These are phyloP conservation scores for Stemphylium beticola DNA, from an alignment of 2,329 filamentous ascomycete genomes.

Conservation along the genomic window DNA sequence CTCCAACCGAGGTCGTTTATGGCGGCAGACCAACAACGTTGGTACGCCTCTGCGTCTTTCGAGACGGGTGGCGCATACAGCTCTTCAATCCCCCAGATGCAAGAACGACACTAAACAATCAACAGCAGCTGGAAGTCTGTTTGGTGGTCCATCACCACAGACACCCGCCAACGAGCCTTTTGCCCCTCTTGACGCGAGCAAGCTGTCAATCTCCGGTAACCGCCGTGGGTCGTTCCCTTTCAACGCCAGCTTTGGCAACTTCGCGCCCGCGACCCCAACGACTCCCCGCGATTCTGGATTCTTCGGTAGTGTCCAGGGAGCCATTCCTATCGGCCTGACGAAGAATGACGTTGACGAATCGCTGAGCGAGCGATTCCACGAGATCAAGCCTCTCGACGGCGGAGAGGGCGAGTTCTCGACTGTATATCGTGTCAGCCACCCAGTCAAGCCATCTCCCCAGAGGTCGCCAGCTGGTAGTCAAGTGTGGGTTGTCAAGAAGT, in stretches of 20 bases:
- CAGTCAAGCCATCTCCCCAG: slow-evolving; percentile 39
- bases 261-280: slow-evolving; percentile 84
- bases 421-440: slow-evolving; percentile 78
- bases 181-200: slow-evolving; percentile 79
- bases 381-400: slow-evolving; percentile 70
- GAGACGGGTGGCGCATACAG: slow-evolving; percentile 40
- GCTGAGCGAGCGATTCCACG: slow-evolving; percentile 77
- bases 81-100: slow-evolving; percentile 2
- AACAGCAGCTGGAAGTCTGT: slow-evolving; percentile 59
- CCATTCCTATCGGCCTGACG: slow-evolving; percentile 65
- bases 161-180: slow-evolving; percentile 76
- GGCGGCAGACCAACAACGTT: slow-evolving; percentile 46
- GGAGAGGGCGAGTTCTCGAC: slow-evolving; percentile 93
- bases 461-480: slow-evolving; percentile 39
- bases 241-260: slow-evolving; percentile 52
- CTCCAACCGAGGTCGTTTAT: slow-evolving; percentile 48
- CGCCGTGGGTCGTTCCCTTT: slow-evolving; percentile 49
- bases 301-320: slow-evolving; percentile 66
- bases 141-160: slow-evolving; percentile 71
- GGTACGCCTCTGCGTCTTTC: slow-evolving; percentile 51
- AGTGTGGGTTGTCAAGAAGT: slow-evolving; percentile 94
- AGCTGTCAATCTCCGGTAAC: slow-evolving; percentile 76
- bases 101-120: slow-evolving; percentile 41
- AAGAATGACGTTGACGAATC: slow-evolving; percentile 76
- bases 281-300: slow-evolving; percentile 64